Evolutionary conservation across 331 rosid species (phyloP).

Genomic region (Rosa hybrid): DNA sequence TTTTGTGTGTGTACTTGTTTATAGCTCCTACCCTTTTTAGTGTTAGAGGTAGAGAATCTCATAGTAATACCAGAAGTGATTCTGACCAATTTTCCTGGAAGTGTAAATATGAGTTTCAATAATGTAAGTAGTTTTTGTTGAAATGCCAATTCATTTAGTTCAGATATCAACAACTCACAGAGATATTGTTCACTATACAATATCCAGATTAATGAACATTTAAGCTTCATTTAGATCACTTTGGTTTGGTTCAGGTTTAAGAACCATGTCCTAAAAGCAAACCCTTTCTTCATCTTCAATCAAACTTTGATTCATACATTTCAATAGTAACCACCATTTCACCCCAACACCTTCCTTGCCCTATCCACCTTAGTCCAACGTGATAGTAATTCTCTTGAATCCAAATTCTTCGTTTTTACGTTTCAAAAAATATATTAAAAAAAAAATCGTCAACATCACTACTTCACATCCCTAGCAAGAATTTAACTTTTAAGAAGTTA

Average conservation of each 20-base stretch:
- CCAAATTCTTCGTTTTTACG: neutral
- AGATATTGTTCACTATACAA: neutral
- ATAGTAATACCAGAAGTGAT: neutral
- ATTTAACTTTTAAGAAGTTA: no score
- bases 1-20: neutral
- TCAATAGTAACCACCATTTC: neutral
- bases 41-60: neutral
- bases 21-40: neutral
- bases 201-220: neutral
- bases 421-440: no score
- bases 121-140: neutral
- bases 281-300: neutral
- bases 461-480: neutral
- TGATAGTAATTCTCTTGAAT: neutral
- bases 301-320: neutral
- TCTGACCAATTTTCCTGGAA: neutral
- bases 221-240: neutral
- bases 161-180: neutral
- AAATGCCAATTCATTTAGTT: neutral
- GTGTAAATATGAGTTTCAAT: conserved; percentile 16
- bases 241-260: neutral
- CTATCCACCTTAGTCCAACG: neutral
- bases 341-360: neutral
- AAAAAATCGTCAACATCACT: no score
- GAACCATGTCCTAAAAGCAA: neutral